Percentiles rank a stretch among this genome's conserved stretches.
Evolutionary conservation across 129 eudicot genomes (phyloP).

Genomic region (Flaveria robusta): DNA sequence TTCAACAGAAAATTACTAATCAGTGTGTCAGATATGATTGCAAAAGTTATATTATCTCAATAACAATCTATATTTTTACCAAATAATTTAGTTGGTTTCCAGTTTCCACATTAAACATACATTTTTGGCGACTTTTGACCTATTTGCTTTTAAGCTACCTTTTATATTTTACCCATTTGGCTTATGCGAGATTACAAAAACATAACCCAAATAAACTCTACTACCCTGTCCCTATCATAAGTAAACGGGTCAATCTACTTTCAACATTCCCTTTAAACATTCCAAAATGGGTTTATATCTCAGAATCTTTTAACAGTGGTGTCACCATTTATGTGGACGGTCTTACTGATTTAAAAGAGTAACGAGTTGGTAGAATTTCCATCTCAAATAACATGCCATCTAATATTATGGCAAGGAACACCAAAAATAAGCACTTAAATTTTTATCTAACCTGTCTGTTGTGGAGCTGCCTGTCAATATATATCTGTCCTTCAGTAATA

Average conservation of each 20-base stretch:
- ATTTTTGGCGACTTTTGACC: background rate
- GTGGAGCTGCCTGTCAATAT: constrained; percentile 93
- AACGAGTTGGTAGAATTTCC: background rate
- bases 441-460: constrained; percentile 73
- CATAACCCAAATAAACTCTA: background rate
- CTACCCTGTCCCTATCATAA: background rate
- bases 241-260: background rate
- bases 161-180: background rate
- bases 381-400: background rate
- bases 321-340: background rate
- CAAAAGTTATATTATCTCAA: background rate
- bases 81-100: background rate
- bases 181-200: background rate
- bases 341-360: background rate
- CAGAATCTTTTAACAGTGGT: background rate
- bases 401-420: background rate
- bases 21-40: background rate
- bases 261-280: background rate
- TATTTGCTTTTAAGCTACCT: background rate
- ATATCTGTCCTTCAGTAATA: constrained; percentile 97
- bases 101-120: background rate
- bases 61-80: background rate
- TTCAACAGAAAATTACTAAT: background rate
- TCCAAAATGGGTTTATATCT: background rate
- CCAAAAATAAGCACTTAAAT: background rate